phyloP scores from a whole-genome alignment of 768 basidiomycete genomes.

The Mycena rebaudengoi region DNA sequence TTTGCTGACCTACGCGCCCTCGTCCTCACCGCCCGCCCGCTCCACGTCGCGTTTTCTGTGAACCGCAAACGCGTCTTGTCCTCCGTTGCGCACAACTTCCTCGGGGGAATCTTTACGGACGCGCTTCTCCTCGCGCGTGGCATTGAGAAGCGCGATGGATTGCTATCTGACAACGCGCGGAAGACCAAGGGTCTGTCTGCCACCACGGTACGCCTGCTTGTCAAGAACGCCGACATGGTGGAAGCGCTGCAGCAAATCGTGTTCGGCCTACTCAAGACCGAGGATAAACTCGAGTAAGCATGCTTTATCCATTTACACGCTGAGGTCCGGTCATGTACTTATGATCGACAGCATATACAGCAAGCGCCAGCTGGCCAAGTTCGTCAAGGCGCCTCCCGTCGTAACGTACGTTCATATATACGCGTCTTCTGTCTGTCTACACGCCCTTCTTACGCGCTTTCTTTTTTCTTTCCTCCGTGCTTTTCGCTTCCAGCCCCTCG shows the following conservation, averaged over 20 bases:
- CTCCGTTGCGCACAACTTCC: conserved; percentile 15
- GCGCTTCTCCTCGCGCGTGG: conserved; percentile 14
- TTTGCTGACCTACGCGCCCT: conserved; percentile 6
- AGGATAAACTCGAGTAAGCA: not conserved
- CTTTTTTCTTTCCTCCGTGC: no score
- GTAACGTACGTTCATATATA: not conserved
- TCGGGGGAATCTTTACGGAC: conserved; percentile 10
- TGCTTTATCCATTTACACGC: not conserved
- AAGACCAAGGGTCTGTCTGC: conserved; percentile 9
- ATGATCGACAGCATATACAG: not conserved
- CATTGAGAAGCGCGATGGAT: conserved; percentile 12
- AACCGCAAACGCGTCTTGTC: conserved; percentile 2
- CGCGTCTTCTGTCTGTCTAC: not conserved
- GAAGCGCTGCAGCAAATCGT: conserved; percentile 5
- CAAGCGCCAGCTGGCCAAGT: not conserved
- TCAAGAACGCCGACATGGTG: conserved; percentile 7
- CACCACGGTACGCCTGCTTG: not conserved
- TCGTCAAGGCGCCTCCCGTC: not conserved
- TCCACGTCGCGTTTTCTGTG: conserved; percentile 6
- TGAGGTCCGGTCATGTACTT: not conserved
- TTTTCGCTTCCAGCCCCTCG: not conserved
- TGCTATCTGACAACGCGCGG: not conserved
- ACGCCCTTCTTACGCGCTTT: not conserved
- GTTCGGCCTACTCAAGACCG: conserved; percentile 3
- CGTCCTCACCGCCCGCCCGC: conserved; percentile 4